phyloP scores from a whole-genome alignment of 371 early-diverging fungal genomes.

The Saksenaea vasiformis region DNA sequence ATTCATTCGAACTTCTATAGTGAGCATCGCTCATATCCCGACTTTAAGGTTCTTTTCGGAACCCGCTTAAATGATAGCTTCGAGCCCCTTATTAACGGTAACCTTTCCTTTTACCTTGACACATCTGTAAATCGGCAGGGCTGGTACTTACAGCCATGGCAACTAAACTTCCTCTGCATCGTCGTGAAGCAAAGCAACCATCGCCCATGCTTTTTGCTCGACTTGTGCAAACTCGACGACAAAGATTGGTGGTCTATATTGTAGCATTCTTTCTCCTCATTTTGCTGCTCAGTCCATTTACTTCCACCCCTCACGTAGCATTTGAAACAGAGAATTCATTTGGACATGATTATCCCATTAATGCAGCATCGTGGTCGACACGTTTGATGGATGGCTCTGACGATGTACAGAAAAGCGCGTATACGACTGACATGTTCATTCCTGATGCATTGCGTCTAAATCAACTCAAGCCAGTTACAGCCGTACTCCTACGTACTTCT shows the following conservation, averaged over 20 bases:
- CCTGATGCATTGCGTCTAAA: slow-evolving; percentile 33
- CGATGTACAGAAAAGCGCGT: slow-evolving; percentile 28
- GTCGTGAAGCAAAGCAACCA: not conserved
- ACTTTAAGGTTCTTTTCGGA: too few relatives aligned
- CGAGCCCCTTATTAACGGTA: not conserved
- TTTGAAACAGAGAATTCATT: not conserved
- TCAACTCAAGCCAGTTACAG: slow-evolving; percentile 53
- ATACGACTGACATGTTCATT: slow-evolving; percentile 39
- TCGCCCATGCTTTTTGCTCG: not conserved
- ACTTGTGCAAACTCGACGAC: not conserved
- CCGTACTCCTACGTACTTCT: slow-evolving; percentile 54
- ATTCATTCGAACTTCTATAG: too few relatives aligned
- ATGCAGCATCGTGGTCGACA: not conserved
- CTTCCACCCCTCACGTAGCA: not conserved
- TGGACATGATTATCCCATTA: not conserved
- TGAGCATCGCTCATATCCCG: too few relatives aligned
- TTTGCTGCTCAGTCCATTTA: not conserved
- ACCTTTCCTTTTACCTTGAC: not conserved
- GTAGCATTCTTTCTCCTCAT: not conserved
- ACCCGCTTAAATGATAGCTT: too few relatives aligned
- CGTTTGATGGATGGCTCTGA: not conserved
- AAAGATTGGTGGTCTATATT: not conserved
- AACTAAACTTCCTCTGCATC: slow-evolving; percentile 2
- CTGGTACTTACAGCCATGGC: not conserved
- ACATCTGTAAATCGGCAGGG: not conserved